Conservation (phyloP, 1,284 basidiomycete species). For the Marasmius sp. region DNA sequence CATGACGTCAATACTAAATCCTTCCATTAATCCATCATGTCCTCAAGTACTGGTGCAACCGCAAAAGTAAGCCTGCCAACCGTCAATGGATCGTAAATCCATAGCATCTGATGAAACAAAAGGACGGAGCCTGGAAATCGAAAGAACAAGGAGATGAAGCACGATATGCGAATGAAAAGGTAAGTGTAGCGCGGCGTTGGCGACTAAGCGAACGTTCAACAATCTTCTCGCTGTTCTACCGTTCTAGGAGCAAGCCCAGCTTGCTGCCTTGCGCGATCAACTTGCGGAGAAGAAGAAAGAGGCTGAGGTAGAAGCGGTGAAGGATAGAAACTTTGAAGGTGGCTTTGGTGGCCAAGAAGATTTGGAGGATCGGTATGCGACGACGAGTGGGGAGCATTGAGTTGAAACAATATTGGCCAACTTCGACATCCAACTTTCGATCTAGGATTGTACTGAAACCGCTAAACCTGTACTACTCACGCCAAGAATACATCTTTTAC, state of each 20-base stretch:
- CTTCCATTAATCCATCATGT: conserved; percentile 18
- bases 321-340: conserved; percentile 45
- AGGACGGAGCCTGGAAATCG: conserved; percentile 40
- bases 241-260: conserved; percentile 45
- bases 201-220: not conserved
- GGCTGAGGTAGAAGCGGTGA: conserved; percentile 10
- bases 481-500: too few species aligned
- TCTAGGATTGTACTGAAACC: not conserved
- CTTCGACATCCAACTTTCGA: not conserved
- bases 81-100: not conserved
- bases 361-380: conserved; percentile 55
- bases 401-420: not conserved
- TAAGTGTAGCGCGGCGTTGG: conserved; percentile 6
- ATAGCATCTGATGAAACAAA: not conserved
- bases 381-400: conserved; percentile 55
- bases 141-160: conserved; percentile 45
- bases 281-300: conserved; percentile 25
- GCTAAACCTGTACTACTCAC: not conserved
- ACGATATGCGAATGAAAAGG: conserved; percentile 39
- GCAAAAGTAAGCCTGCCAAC: conserved; percentile 20
- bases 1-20: not conserved
- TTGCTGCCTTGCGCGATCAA: conserved; percentile 40
- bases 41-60: conserved; percentile 24
- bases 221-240: not conserved
- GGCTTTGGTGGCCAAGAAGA: conserved; percentile 58